These are phyloP conservation scores for Phytopythium vexans DNA, from an alignment of 352 stramenopile genomes.

Conservation along the genomic window DNA sequence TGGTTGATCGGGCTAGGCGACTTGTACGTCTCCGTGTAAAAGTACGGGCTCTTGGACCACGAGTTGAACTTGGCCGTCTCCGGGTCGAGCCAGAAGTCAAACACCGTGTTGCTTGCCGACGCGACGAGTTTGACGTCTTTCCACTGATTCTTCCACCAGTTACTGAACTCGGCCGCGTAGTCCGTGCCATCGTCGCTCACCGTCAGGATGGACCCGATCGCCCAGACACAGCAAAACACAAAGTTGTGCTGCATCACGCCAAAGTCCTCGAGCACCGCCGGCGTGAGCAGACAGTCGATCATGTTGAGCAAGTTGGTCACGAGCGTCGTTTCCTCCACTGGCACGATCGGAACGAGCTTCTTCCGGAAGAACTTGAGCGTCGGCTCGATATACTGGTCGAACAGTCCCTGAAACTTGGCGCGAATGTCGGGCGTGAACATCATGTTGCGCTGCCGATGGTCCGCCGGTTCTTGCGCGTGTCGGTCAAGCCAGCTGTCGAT, in stretches of 20 bases:
- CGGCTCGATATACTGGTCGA: conserved; percentile 91
- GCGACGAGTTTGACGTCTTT: conserved; percentile 95
- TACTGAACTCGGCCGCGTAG: conserved; percentile 93
- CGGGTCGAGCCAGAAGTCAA: conserved; percentile 97
- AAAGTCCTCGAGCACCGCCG: conserved; percentile 69
- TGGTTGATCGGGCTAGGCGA: conserved; percentile 86
- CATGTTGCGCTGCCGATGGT: conserved; percentile 72
- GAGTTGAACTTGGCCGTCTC: conserved; percentile 90
- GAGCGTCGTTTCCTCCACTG: conserved; percentile 92
- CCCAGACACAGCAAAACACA: conserved; percentile 95
- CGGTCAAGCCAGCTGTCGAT: conserved; percentile 92
- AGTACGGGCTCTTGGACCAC: conserved; percentile 95
- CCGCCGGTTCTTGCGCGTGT: conserved; percentile 55
- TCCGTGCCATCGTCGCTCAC: conserved; percentile 93
- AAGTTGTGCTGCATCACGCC: conserved; percentile 91
- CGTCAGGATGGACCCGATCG: conserved; percentile 91
- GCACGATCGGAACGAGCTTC: conserved; percentile 89
- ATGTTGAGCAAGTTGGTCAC: conserved; percentile 94
- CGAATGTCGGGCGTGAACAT: conserved; percentile 76
- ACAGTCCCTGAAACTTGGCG: conserved; percentile 82
- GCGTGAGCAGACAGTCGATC: conserved; percentile 90
- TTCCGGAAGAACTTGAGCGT: conserved; percentile 94
- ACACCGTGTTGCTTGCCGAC: conserved; percentile 93
- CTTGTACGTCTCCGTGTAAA: conserved; percentile 89
- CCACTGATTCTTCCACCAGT: conserved; percentile 96